phyloP scores from a whole-genome alignment of 768 basidiomycete species.

The Pulveroboletus sp. region DNA sequence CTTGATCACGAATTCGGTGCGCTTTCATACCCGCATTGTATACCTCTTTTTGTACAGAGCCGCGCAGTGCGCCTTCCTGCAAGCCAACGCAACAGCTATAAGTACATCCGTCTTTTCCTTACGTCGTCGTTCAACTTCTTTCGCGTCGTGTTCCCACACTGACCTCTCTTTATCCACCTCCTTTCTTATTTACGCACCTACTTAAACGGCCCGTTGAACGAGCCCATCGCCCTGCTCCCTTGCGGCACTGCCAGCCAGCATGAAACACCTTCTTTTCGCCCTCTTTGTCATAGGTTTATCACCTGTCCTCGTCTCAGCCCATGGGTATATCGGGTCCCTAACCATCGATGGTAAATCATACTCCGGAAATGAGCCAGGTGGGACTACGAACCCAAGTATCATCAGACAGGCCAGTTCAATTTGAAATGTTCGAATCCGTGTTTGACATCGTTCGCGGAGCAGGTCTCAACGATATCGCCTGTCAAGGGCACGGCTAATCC shows the following conservation, averaged over 20 bases:
- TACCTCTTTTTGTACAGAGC: conserved; percentile 1
- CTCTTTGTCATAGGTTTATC: conserved; percentile 12
- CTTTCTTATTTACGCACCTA: conserved; percentile 5
- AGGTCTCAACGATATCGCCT: conserved; percentile 38
- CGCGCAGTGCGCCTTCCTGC: conserved; percentile 14
- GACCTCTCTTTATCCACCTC: background rate
- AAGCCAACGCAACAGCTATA: conserved; percentile 10
- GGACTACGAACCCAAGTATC: conserved; percentile 32
- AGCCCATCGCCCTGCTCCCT: background rate
- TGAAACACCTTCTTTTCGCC: conserved; percentile 11
- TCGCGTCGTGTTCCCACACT: background rate
- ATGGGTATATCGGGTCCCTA: conserved; percentile 29
- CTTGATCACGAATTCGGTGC: conserved; percentile 3
- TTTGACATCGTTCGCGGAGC: background rate
- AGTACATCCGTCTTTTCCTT: conserved; percentile 8
- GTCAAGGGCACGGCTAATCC: conserved; percentile 56
- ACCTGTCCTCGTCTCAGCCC: conserved; percentile 24
- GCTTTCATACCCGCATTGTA: background rate
- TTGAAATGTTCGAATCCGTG: background rate
- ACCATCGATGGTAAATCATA: conserved; percentile 28
- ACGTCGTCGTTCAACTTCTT: background rate
- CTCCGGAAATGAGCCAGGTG: conserved; percentile 30
- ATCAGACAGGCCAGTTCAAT: conserved; percentile 37
- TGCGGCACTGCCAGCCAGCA: background rate
- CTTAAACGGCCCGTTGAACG: conserved; percentile 21